A percentile compares a stretch with the other conserved stretches of the same genome.
phyloP scores from a whole-genome alignment of 2,329 filamentous ascomycete species.

The Apiospora phragmitis region DNA sequence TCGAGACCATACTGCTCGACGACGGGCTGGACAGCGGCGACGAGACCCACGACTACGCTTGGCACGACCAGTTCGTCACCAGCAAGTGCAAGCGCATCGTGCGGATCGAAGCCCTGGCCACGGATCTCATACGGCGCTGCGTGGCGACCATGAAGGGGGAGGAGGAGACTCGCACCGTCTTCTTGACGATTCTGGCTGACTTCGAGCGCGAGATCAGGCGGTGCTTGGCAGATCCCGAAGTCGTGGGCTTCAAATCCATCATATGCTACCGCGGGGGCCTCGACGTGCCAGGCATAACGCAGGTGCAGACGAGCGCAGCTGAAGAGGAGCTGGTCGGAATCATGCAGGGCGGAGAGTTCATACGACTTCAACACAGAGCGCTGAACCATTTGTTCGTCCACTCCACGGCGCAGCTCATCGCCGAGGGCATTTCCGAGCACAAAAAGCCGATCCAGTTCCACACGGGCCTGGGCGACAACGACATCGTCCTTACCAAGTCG shows the following conservation, averaged over 20 bases:
- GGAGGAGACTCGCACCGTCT: conserved; percentile 23
- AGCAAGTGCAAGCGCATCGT: conserved; percentile 72
- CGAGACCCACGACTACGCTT: conserved; percentile 58
- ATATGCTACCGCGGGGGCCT: conserved; percentile 81
- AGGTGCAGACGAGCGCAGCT: conserved; percentile 40
- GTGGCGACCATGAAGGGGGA: conserved; percentile 33
- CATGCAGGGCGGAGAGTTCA: conserved; percentile 38
- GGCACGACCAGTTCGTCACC: conserved; percentile 66
- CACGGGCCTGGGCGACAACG: conserved; percentile 79
- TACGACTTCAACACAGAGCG: conserved; percentile 59
- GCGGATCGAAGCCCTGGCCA: conserved; percentile 73
- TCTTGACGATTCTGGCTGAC: conserved; percentile 46
- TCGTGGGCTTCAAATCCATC: conserved; percentile 81
- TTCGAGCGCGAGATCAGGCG: conserved; percentile 55
- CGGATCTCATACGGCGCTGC: conserved; percentile 55
- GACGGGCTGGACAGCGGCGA: conserved; percentile 65
- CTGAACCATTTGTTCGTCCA: conserved; percentile 73
- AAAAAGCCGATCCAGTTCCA: conserved; percentile 83
- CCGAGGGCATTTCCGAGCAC: conserved; percentile 38
- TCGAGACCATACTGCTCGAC: conserved; percentile 75
- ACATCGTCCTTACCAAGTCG: conserved; percentile 67
- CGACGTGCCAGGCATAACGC: conserved; percentile 45
- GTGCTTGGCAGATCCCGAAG: conserved; percentile 62
- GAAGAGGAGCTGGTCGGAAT: conserved; percentile 41
- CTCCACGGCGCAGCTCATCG: conserved; percentile 59